Percentiles rank a stretch among this genome's conserved stretches.
Evolutionary conservation across 164 flowering plant genomes (phyloP).

Genomic region (Akebia trifoliata): DNA sequence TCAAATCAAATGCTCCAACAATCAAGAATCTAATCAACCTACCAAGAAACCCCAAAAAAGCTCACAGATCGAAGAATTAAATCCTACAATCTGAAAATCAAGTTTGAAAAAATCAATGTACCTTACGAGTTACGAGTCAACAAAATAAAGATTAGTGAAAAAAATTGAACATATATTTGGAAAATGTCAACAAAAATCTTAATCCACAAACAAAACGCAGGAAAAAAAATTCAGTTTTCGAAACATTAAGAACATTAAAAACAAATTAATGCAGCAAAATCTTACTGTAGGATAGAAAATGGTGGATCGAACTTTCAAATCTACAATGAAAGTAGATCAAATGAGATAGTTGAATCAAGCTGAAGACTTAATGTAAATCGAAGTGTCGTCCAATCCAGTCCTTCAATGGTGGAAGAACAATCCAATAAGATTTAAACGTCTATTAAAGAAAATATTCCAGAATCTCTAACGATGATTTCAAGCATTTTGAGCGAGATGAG

Average conservation of each 20-base stretch:
- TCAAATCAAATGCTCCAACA: slow-evolving; percentile 2
- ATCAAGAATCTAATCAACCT: background rate
- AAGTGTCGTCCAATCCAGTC: too few species aligned
- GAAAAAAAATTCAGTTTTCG: background rate
- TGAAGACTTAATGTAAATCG: background rate
- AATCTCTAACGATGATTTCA: too few species aligned
- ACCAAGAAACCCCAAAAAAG: slow-evolving; percentile 1
- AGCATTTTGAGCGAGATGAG: too few species aligned
- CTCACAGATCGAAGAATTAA: background rate
- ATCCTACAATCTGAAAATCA: background rate
- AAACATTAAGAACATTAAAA: background rate
- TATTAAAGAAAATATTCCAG: too few species aligned
- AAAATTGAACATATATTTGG: slow-evolving; percentile 1
- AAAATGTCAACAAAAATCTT: background rate
- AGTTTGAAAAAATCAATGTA: slow-evolving; percentile 5
- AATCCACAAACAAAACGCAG: background rate
- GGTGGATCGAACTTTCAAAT: background rate
- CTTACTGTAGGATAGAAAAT: background rate
- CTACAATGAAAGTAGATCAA: background rate
- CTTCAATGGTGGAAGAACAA: too few species aligned
- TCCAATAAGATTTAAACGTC: too few species aligned
- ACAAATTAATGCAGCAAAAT: background rate
- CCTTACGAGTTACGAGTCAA: background rate
- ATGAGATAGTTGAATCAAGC: background rate
- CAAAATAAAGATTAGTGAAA: too few species aligned